Conservation (phyloP, 306 rosid species). For the Trichosanthes truncata region DNA sequence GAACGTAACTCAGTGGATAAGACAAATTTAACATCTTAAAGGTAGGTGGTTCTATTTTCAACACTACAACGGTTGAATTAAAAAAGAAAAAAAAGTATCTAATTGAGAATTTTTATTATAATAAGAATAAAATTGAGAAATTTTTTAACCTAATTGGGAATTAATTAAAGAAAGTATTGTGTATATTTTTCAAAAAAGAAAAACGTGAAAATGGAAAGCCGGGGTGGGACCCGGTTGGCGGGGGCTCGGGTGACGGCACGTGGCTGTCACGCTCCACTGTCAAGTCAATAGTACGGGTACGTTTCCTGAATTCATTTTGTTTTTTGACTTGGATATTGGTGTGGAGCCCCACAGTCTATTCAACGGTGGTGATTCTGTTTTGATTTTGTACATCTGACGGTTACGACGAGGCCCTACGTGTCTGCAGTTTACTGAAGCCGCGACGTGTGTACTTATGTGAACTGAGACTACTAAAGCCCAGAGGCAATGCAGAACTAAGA, state of each 20-base stretch:
- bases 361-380: not conserved
- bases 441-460: not conserved
- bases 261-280: not conserved
- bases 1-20: too few relatives aligned
- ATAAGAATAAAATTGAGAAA: too few relatives aligned
- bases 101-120: too few relatives aligned
- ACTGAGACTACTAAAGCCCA: not conserved
- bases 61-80: too few relatives aligned
- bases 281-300: not conserved
- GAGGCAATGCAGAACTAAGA: not conserved
- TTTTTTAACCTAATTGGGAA: too few relatives aligned
- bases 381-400: slow-evolving; percentile 4
- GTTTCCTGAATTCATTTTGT: not conserved
- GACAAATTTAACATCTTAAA: too few relatives aligned
- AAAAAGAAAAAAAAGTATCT: too few relatives aligned
- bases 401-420: not conserved
- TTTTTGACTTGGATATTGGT: not conserved
- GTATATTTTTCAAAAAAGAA: not conserved
- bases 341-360: not conserved
- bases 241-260: not conserved
- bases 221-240: not conserved
- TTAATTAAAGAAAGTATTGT: too few relatives aligned
- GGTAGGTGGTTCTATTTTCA: too few relatives aligned
- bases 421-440: not conserved
- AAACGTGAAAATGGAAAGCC: not conserved